A percentile compares a stretch with the other conserved stretches of the same genome.
Conservation (phyloP, 495 filamentous ascomycete genomes). For the Penicillium bovifimosum region DNA sequence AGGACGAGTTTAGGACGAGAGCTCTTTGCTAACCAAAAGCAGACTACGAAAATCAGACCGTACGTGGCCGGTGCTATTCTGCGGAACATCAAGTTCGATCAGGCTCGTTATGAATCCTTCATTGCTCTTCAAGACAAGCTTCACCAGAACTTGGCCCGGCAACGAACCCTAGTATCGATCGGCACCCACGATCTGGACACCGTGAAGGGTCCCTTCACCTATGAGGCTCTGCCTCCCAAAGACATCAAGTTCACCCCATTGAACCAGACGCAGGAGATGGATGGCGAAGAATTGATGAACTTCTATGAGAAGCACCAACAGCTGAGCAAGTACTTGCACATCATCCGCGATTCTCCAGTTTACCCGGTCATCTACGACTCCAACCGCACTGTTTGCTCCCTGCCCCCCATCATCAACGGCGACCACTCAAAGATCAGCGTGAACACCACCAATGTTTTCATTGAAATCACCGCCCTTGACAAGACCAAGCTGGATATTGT, state of each 20-base stretch:
- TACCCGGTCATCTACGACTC: conserved; percentile 97
- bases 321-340: conserved; percentile 77
- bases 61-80: conserved; percentile 84
- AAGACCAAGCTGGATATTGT: conserved; percentile 96
- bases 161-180: conserved; percentile 89
- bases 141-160: conserved; percentile 90
- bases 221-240: conserved; percentile 86
- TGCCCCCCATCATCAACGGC: conserved; percentile 97
- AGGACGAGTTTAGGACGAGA: no score
- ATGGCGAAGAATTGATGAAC: conserved; percentile 81
- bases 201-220: conserved; percentile 90
- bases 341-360: conserved; percentile 86
- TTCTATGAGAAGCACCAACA: conserved; percentile 93
- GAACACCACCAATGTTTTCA: conserved; percentile 85
- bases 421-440: conserved; percentile 93
- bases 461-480: conserved; percentile 96
- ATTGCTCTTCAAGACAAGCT: conserved; percentile 97
- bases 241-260: conserved; percentile 86
- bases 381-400: conserved; percentile 79
- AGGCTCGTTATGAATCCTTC: conserved; percentile 92
- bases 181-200: conserved; percentile 96
- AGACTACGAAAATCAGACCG: conserved; percentile 76
- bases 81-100: conserved; percentile 83
- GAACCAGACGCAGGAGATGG: conserved; percentile 85
- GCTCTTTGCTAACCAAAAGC: background rate